Conservation (phyloP, 805 yeast species). For the Starmera caribaea region DNA sequence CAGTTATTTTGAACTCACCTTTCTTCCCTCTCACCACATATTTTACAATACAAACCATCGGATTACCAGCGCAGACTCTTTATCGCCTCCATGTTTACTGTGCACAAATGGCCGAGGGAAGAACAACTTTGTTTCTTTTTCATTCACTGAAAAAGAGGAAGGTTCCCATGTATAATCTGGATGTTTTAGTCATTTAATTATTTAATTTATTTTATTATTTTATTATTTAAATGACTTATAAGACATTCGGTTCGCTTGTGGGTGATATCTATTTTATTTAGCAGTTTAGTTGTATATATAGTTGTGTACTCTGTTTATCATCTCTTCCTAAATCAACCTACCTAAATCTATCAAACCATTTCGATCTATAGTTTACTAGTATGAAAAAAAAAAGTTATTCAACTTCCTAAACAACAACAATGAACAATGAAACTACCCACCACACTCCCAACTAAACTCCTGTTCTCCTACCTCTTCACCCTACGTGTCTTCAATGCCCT, state of each 20-base stretch:
- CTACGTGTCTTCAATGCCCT: constrained; percentile 57
- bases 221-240: background rate
- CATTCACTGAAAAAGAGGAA: no score
- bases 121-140: constrained; percentile 13
- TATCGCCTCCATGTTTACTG: constrained; percentile 8
- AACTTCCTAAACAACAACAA: background rate
- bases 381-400: background rate
- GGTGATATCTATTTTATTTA: constrained; percentile 10
- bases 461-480: constrained; percentile 23
- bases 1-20: background rate
- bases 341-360: no score
- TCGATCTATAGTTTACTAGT: background rate
- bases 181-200: constrained; percentile 4
- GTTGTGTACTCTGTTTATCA: background rate
- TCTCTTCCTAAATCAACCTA: background rate
- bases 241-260: constrained; percentile 21
- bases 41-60: constrained; percentile 15
- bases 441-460: background rate
- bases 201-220: background rate
- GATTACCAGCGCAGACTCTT: constrained; percentile 22
- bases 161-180: constrained; percentile 18
- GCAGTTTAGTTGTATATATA: background rate
- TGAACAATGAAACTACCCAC: background rate
- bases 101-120: constrained; percentile 23
- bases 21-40: constrained; percentile 13